Conservation (phyloP, 371 early-diverging fungal species). For the Mucor saturninus region DNA sequence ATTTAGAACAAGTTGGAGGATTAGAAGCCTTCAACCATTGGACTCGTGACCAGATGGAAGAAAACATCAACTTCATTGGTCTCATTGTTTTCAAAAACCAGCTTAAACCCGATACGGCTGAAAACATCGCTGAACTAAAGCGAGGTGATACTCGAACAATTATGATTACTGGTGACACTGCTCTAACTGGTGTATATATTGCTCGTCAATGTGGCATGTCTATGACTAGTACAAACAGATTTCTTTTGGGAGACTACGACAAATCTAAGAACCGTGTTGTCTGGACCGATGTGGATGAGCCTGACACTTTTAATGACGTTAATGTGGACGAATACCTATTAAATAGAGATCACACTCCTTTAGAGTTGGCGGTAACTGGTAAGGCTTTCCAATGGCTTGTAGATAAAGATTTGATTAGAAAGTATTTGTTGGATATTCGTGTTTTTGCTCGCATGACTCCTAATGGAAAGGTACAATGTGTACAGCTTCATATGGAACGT, state of each 20-base stretch:
- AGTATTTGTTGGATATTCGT: constrained; percentile 59
- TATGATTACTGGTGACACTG: constrained; percentile 96
- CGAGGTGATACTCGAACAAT: constrained; percentile 76
- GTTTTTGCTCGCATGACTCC: constrained; percentile 86
- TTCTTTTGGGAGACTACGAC: constrained; percentile 59
- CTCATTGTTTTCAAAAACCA: constrained; percentile 88
- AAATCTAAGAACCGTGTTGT: constrained; percentile 31
- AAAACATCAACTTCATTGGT: constrained; percentile 67
- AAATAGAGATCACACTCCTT: constrained; percentile 39
- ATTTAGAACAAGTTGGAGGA: constrained; percentile 40
- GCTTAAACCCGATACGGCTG: constrained; percentile 78
- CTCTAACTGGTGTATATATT: constrained; percentile 87
- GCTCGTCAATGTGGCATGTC: constrained; percentile 82
- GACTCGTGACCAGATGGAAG: constrained; percentile 74
- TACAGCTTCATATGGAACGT: constrained; percentile 75
- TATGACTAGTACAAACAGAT: constrained; percentile 26
- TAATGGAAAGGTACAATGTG: constrained; percentile 70
- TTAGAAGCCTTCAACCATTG: constrained; percentile 46
- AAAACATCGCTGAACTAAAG: constrained; percentile 76
- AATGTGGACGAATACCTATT: constrained; percentile 39
- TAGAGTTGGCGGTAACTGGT: constrained; percentile 76
- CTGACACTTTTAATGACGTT: constrained; percentile 39
- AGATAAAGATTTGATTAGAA: constrained; percentile 48
- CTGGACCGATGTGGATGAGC: constrained; percentile 62
- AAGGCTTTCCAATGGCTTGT: constrained; percentile 66